Evolutionary conservation across 1,139 yeast genomes (phyloP), one percentile per base, ranked within the genome.

Genomic region (Saccharomyces hybrid): DNA sequence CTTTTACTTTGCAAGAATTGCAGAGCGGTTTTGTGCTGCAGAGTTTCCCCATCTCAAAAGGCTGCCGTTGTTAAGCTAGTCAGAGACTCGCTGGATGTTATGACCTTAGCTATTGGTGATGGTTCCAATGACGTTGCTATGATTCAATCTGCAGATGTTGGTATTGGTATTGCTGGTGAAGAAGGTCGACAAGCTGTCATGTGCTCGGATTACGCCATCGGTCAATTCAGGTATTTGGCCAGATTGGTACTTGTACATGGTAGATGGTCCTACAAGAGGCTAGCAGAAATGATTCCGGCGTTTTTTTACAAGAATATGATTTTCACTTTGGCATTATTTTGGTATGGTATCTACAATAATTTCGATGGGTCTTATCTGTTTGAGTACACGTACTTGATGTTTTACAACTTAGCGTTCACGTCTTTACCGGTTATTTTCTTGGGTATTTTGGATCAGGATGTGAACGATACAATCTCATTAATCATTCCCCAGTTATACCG

Each of bases 171-270:
- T 64, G 96, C 96, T 50, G 99, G 99, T 70, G 96, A 89, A 73
- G 99, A 93, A 76, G 99, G 99, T 62, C 78, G 98, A 51, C 98
- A 91, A 71, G 99, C 99, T n/a, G 98, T 85, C 8, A 93, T 93
- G 99, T 86, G 96, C 7, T 87, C 97, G 0, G 99, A 93, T 75
- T 93, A 90, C 73, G 98, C 97, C 2, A 76, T 93, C 70, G 99
- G 97, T 12, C 98, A 93, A 71, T 93, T 93, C 74, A 78, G 98
- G 66, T 93, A 80, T 67, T 71, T 93, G 67, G 80, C 89, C 0
- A 79, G 91, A 63, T 76, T 93, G 61, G 74, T 93, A 54, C 74
- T 93, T 55, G 95, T 89, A 28, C 99, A 93, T 73, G 99, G 99
- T 46, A 81, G 98, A 70, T 93, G 98, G 97, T 87, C 96, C 0